These are phyloP conservation scores for Carex scoparia DNA, from an alignment of 176 grass and related monocot genomes.

Conservation along the genomic window DNA sequence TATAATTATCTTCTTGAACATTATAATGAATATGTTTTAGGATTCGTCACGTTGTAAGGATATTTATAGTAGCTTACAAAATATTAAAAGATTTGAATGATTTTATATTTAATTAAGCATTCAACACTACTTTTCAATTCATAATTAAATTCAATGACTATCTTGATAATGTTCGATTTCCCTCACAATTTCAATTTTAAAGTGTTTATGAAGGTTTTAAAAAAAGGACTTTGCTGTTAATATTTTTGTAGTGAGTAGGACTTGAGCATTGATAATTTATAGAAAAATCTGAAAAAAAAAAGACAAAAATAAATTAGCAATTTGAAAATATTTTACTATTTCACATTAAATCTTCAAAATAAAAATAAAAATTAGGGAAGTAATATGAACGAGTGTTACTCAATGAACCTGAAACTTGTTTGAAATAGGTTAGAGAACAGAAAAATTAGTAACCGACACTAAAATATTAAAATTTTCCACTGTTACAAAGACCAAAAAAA, in stretches of 20 bases:
- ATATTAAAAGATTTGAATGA: background rate
- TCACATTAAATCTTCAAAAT: background rate
- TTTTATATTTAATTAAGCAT: background rate
- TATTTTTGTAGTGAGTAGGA: background rate
- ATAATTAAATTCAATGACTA: background rate
- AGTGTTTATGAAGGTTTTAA: no score
- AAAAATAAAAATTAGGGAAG: background rate
- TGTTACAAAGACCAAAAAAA: conserved; percentile 22
- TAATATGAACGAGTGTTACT: background rate
- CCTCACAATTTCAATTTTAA: no score
- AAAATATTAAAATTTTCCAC: background rate
- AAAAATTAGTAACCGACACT: background rate
- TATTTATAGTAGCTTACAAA: background rate
- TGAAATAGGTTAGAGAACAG: background rate
- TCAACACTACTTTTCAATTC: background rate
- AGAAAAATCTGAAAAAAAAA: background rate
- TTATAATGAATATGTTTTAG: background rate
- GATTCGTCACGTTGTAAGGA: background rate
- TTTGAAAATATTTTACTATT: background rate
- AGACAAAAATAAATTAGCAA: background rate
- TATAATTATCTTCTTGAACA: background rate
- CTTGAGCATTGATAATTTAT: background rate
- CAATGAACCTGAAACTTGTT: no score
- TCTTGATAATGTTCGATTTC: no score
- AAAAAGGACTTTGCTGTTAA: no score